Evolutionary conservation across 2,329 filamentous ascomycete species (phyloP).

Genomic region (Diplodia mutila): DNA sequence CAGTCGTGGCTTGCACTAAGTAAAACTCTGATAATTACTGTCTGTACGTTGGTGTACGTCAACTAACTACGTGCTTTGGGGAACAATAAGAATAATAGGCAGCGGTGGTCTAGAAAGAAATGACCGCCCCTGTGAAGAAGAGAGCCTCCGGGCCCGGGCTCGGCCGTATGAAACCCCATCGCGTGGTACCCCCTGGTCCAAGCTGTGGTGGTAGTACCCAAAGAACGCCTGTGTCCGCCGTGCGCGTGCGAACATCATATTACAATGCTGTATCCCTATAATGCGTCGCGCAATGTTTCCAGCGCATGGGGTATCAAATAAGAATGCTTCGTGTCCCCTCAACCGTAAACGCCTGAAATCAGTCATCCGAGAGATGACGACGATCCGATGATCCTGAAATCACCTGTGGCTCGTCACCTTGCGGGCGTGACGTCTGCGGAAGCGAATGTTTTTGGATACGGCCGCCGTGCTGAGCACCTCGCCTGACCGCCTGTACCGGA

Average conservation of each 20-base stretch:
- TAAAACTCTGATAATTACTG: slow-evolving; percentile 1
- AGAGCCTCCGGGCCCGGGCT: slow-evolving; percentile 9
- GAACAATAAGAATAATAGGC: not conserved
- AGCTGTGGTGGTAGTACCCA: slow-evolving; percentile 18
- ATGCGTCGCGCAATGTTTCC: slow-evolving; percentile 22
- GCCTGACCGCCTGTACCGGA: slow-evolving; percentile 34
- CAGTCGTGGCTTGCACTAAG: not conserved
- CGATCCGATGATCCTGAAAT: slow-evolving; percentile 19
- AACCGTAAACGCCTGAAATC: slow-evolving; percentile 23
- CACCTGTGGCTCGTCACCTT: slow-evolving; percentile 18
- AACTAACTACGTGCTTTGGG: not conserved
- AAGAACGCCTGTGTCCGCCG: slow-evolving; percentile 20
- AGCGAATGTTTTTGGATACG: slow-evolving; percentile 38
- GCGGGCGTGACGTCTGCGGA: slow-evolving; percentile 36
- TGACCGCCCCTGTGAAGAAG: slow-evolving; percentile 13
- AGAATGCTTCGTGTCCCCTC: slow-evolving; percentile 21
- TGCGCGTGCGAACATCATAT: slow-evolving; percentile 21
- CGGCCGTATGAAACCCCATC: slow-evolving; percentile 11
- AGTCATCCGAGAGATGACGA: slow-evolving; percentile 2
- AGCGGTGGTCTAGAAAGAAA: not conserved
- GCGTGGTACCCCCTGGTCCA: slow-evolving; percentile 12
- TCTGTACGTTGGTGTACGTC: not conserved
- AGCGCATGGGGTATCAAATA: slow-evolving; percentile 26
- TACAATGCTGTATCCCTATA: slow-evolving; percentile 23
- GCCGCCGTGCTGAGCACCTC: slow-evolving; percentile 35